These are phyloP conservation scores for Verruconis gallopava DNA, from an alignment of 2,329 filamentous ascomycete genomes.

Conservation along the genomic window DNA sequence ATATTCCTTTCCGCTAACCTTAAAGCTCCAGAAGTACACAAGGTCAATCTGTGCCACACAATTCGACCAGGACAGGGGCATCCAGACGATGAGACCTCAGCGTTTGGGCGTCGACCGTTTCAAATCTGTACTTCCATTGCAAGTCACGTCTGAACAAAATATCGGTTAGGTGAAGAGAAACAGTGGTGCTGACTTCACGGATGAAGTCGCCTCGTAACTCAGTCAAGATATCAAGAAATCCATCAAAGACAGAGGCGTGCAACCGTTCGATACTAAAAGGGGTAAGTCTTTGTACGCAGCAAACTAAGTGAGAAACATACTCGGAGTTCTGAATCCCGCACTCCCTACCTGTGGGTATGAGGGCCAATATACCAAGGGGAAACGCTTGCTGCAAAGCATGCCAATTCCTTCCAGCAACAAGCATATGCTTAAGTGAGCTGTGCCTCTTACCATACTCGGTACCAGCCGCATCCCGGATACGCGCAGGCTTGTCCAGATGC, in stretches of 20 bases:
- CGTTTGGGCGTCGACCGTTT: background rate
- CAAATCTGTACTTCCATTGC: background rate
- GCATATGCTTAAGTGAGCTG: background rate
- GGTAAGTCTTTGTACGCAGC: background rate
- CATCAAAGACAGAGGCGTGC: background rate
- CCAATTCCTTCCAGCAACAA: background rate
- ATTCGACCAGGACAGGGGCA: background rate
- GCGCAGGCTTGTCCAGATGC: background rate
- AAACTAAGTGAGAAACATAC: background rate
- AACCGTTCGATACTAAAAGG: background rate
- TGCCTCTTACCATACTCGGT: conserved; percentile 1
- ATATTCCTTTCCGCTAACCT: no score
- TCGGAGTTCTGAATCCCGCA: background rate
- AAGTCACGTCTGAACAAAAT: background rate
- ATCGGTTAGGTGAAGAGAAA: background rate
- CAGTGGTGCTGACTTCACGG: background rate
- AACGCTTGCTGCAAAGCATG: background rate
- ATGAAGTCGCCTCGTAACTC: background rate
- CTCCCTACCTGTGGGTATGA: background rate
- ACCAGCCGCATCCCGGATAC: background rate
- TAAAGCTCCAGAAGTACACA: no score
- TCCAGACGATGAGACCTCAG: background rate
- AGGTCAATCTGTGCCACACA: no score
- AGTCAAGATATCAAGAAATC: background rate
- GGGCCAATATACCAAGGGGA: background rate